Conservation (phyloP, 176 grass and related monocot species). For the Luzula sylvatica region DNA sequence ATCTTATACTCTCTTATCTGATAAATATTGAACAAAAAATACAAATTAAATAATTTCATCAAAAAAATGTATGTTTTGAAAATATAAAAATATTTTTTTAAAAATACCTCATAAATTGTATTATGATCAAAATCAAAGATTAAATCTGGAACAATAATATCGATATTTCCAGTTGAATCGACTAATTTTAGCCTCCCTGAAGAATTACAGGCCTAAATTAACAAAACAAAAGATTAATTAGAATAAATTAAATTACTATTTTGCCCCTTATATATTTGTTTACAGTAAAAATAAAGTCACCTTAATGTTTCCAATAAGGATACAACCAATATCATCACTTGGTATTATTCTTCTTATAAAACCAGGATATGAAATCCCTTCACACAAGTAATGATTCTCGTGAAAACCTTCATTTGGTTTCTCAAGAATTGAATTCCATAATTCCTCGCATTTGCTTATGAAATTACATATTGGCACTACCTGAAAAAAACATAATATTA, state of each 20-base stretch:
- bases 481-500: slow-evolving; percentile 34
- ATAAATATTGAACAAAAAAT: slow-evolving; percentile 22
- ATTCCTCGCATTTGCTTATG: slow-evolving; percentile 48
- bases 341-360: slow-evolving; percentile 54
- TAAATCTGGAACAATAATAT: slow-evolving; percentile 68
- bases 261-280: too few species aligned
- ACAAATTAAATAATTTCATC: neutral
- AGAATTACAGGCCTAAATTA: slow-evolving; percentile 45
- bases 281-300: slow-evolving; percentile 38
- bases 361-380: slow-evolving; percentile 33
- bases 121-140: slow-evolving; percentile 29
- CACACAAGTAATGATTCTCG: slow-evolving; percentile 20
- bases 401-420: slow-evolving; percentile 34
- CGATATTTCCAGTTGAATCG: slow-evolving; percentile 70
- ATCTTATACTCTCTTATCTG: slow-evolving; percentile 65
- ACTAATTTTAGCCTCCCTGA: slow-evolving; percentile 66
- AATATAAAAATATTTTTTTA: slow-evolving; percentile 2
- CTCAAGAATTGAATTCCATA: slow-evolving; percentile 53
- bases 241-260: too few species aligned
- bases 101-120: slow-evolving; percentile 63
- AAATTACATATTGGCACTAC: slow-evolving; percentile 65
- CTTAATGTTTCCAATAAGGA: slow-evolving; percentile 77
- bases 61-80: slow-evolving; percentile 3
- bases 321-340: slow-evolving; percentile 54
- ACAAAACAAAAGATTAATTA: slow-evolving; percentile 13